Evolutionary conservation across 2,329 filamentous ascomycete genomes (phyloP).

Genomic region (Neonectria magnoliae): DNA sequence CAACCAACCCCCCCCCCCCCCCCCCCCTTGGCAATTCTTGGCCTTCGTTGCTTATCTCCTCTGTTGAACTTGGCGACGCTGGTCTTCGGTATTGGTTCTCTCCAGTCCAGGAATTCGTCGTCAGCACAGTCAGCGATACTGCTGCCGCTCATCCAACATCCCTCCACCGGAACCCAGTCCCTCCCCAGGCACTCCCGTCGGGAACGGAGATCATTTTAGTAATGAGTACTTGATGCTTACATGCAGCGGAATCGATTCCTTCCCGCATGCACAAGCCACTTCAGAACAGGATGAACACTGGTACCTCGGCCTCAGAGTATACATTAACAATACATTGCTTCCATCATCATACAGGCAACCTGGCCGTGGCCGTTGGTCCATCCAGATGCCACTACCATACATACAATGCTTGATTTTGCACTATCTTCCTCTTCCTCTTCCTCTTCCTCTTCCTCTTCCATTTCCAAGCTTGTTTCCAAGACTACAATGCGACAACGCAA

Average conservation of each 20-base stretch:
- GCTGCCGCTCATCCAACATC: neutral
- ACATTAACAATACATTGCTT: neutral
- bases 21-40: neutral
- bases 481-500: neutral
- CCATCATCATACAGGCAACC: constrained; percentile 23
- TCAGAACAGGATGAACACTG: neutral
- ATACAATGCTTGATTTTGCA: neutral
- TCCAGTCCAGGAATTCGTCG: neutral
- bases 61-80: neutral
- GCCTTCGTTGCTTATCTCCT: neutral
- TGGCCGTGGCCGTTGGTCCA: neutral
- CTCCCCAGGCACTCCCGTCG: neutral
- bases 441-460: no score
- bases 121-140: neutral
- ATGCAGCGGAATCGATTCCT: constrained; percentile 15
- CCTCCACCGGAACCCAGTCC: neutral
- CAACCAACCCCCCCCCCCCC: no score
- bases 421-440: no score
- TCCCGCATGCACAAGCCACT: constrained; percentile 24
- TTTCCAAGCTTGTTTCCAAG: neutral
- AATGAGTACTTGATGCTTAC: neutral
- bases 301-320: constrained; percentile 1
- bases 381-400: neutral
- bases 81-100: neutral
- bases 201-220: neutral